phyloP scores from a whole-genome alignment of 2,329 filamentous ascomycete genomes.

The Pyrenophora teres region DNA sequence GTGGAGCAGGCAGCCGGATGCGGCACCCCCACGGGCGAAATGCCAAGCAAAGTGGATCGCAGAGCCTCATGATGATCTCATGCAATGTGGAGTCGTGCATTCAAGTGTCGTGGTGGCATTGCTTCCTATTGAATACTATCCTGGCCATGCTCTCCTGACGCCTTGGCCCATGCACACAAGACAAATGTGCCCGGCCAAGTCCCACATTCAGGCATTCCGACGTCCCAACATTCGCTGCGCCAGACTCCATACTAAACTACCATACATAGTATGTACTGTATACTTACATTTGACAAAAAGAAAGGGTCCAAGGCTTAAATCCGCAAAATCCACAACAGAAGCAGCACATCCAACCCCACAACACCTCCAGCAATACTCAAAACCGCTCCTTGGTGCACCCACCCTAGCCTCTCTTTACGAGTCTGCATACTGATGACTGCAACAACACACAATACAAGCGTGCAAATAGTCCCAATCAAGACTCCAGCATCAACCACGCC shows the following conservation, averaged over 20 bases:
- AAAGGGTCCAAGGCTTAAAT: slow-evolving; percentile 6
- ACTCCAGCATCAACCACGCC: slow-evolving; percentile 77
- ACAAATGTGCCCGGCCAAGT: slow-evolving; percentile 2
- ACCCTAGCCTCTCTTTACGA: slow-evolving; percentile 35
- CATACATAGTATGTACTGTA: no score
- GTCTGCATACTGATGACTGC: slow-evolving; percentile 41
- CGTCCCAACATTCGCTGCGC: not conserved
- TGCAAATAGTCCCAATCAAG: slow-evolving; percentile 69
- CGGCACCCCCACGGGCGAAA: slow-evolving; percentile 10
- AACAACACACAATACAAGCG: slow-evolving; percentile 53
- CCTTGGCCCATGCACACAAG: slow-evolving; percentile 5
- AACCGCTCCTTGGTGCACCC: slow-evolving; percentile 40
- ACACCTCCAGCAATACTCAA: slow-evolving; percentile 30
- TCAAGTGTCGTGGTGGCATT: slow-evolving; percentile 2
- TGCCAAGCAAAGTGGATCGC: slow-evolving; percentile 14
- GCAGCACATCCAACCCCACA: slow-evolving; percentile 34
- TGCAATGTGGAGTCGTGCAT: slow-evolving; percentile 8
- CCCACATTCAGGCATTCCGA: not conserved
- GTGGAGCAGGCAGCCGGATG: slow-evolving; percentile 7
- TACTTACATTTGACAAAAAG: not conserved
- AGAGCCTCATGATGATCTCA: slow-evolving; percentile 22
- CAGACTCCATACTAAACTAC: slow-evolving; percentile 2
- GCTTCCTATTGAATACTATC: slow-evolving; percentile 4
- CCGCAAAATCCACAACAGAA: slow-evolving; percentile 39
- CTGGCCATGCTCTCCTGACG: slow-evolving; percentile 2